Evolutionary conservation across 495 filamentous ascomycete species (phyloP).

Genomic region (Lentithecium fluviatile): DNA sequence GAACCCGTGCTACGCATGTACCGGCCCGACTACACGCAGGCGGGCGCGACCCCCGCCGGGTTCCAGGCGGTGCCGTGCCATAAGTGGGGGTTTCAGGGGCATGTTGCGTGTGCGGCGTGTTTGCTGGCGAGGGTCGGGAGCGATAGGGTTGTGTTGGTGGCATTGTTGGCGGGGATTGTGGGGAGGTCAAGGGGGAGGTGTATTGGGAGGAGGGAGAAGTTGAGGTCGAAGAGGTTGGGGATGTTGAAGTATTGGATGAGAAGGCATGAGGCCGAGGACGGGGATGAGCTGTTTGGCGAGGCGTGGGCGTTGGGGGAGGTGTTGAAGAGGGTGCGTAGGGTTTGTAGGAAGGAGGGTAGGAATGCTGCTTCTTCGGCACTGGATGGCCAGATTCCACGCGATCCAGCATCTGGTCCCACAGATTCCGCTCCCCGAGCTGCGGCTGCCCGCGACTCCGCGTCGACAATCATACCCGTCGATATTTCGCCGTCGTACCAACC

Average conservation of each 20-base stretch:
- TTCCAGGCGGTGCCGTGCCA: slow-evolving; percentile 1
- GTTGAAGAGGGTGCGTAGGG: no score
- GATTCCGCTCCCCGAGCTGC: no score
- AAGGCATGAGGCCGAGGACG: no score
- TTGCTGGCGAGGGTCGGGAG: slow-evolving; percentile 19
- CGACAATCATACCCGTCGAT: no score
- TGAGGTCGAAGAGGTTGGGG: slow-evolving; percentile 1
- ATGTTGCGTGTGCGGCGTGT: slow-evolving; percentile 25
- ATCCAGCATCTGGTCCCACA: no score
- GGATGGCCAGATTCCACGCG: no score
- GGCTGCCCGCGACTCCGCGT: no score
- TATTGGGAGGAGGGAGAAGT: slow-evolving; percentile 1
- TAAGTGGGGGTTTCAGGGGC: slow-evolving; percentile 16
- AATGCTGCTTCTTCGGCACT: no score
- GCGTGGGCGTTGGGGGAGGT: no score
- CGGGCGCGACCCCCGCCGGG: background rate
- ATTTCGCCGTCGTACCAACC: no score
- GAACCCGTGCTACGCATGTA: slow-evolving; percentile 25
- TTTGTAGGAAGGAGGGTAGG: no score
- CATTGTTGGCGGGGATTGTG: slow-evolving; percentile 19
- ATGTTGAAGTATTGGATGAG: slow-evolving; percentile 19
- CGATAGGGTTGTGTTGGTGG: slow-evolving; percentile 13
- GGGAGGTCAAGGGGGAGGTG: background rate
- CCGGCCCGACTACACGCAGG: background rate
- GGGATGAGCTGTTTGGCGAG: no score